Evolutionary conservation across 345 rosid genomes (phyloP), one percentile per base, ranked within the genome.

Genomic region (Cardamine resedifolia): DNA sequence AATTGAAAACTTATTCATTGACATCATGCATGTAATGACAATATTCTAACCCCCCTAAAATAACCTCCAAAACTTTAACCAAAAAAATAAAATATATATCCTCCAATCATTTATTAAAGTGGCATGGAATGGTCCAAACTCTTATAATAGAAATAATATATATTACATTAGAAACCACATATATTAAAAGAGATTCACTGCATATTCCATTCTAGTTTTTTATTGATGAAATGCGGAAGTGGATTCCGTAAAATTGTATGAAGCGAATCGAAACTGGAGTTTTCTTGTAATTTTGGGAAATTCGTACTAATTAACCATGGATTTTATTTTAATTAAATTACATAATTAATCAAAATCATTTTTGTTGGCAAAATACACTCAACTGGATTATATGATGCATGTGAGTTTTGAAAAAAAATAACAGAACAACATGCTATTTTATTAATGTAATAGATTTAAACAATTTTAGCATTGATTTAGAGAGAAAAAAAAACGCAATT

Each of bases 1-100:
- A 23, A 67, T 59, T 58, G 45, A 19, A 38, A 66, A 27, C 27
- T 49, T 7, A 58, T 38, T 48, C 28, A 50, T 49, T 20, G 33
- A 28, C 66, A 28, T 66, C 53, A 66, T 66, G 60, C 67, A 66
- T 57, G 59, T 49, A 9, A 39, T 66, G 62, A 7, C 34, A 66
- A 66, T 65, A 73, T 57, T 73, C n/a, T 56, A 45, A 41, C 34
- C 16, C 3, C 31, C 1, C 9, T 27, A 28, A n/a, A 19, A 14
- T 16, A 27, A 12, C 60, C 31, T 28, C 31, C 31, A 28, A 28
- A 28, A 6, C 31, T 28, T 6, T 28, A 5, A 28, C n/a, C 30
- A 28, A 5, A 1, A 28, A 28, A 28, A 28, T 28, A 28, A 28
- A 28, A 28, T 28, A 31, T 7, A 31, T 6, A 30, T 31, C 3